Conservation (phyloP, 495 filamentous ascomycete genomes). For the Trichoderma orchidacearum region DNA sequence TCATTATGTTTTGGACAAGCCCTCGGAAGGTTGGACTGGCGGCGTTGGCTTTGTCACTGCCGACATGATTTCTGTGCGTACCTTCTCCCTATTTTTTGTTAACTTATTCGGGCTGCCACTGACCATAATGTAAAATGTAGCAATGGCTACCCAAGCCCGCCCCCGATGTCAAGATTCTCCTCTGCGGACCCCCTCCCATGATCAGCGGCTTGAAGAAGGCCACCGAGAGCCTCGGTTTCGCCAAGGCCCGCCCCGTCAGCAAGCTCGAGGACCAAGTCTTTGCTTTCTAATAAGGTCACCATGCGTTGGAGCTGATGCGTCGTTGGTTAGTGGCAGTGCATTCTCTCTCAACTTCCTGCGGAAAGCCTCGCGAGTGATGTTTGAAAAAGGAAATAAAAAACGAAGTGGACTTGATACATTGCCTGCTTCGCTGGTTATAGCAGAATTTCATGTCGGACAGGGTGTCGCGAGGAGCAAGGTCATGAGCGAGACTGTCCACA, state of each 20-base stretch:
- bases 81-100: not conserved
- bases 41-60: constrained; percentile 87
- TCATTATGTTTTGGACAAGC: constrained; percentile 94
- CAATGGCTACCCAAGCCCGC: constrained; percentile 74
- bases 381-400: no score
- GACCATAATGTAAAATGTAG: constrained; percentile 9
- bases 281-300: constrained; percentile 60
- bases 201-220: constrained; percentile 95
- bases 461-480: not conserved
- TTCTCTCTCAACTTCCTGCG: no score
- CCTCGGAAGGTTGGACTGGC: constrained; percentile 76
- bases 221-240: constrained; percentile 73
- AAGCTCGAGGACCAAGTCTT: constrained; percentile 97
- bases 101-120: not conserved
- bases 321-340: not conserved
- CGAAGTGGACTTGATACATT: not conserved
- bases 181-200: constrained; percentile 96
- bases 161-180: constrained; percentile 81
- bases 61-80: constrained; percentile 83
- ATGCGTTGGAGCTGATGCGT: not conserved
- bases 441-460: not conserved
- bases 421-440: no score
- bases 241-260: constrained; percentile 85
- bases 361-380: no score
- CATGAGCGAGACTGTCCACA: no score